Evolutionary conservation across 78 protist species (phyloP).

Genomic region (Protostelium mycophagum): DNA sequence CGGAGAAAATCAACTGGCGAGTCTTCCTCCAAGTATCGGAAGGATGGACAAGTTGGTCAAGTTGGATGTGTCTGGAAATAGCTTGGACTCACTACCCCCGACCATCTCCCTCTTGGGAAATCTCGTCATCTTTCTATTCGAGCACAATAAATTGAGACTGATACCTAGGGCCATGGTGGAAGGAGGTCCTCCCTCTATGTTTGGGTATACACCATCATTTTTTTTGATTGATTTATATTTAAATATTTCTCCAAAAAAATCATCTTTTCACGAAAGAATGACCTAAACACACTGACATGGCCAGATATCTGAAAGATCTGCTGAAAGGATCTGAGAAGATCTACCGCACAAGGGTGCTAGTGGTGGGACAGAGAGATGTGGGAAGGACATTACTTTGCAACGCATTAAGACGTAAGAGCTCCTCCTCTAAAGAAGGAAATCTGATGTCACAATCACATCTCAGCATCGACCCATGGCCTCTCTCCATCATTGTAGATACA

Average conservation of each 20-base stretch:
- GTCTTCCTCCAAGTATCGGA: background rate
- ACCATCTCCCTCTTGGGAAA: background rate
- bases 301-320: background rate
- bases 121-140: background rate
- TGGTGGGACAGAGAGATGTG: background rate
- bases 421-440: background rate
- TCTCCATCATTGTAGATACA: background rate
- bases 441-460: background rate
- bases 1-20: background rate
- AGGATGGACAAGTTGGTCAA: background rate
- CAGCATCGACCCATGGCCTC: background rate
- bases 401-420: background rate
- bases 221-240: too few species aligned
- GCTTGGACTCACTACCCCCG: background rate
- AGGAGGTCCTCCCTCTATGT: background rate
- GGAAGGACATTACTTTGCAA: background rate
- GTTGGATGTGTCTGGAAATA: background rate
- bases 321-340: background rate
- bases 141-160: background rate
- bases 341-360: background rate
- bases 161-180: background rate
- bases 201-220: background rate
- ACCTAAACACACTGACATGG: background rate
- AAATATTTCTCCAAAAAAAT: too few species aligned
- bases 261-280: background rate